Percentiles rank a stretch among this genome's conserved stretches.
phyloP scores from a whole-genome alignment of 2,329 filamentous ascomycete species.

The Penicillium concentricum region DNA sequence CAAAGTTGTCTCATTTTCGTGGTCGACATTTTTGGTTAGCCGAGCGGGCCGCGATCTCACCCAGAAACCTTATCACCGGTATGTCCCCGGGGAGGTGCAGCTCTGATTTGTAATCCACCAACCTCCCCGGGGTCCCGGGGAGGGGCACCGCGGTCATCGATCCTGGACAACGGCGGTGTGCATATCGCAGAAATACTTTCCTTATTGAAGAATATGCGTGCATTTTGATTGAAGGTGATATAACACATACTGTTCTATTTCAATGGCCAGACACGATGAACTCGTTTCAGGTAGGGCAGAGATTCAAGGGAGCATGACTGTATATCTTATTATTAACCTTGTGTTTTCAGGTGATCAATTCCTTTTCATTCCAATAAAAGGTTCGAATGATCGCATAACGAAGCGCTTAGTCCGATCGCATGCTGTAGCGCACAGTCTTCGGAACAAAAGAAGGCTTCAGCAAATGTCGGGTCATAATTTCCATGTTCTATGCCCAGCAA shows the following conservation, averaged over 20 bases:
- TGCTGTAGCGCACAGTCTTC: neutral
- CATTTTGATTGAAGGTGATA: neutral
- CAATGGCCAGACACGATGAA: neutral
- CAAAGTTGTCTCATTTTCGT: neutral
- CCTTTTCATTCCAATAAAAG: neutral
- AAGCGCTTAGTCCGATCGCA: neutral
- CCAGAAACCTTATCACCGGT: conserved; percentile 20
- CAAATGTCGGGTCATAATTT: neutral
- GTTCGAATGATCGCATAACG: neutral
- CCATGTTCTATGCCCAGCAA: neutral
- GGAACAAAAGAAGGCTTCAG: neutral
- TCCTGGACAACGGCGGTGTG: neutral
- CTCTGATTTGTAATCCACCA: neutral
- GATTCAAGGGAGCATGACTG: neutral
- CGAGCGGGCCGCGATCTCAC: conserved; percentile 23
- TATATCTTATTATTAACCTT: neutral
- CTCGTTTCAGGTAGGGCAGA: neutral
- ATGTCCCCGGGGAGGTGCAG: neutral
- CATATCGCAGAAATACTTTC: neutral
- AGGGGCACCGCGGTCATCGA: neutral
- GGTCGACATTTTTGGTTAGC: conserved; percentile 19
- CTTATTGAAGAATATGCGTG: neutral
- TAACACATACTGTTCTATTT: neutral
- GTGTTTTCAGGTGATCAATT: neutral
- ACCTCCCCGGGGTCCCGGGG: neutral